phyloP scores from a whole-genome alignment of 305 asterid species.

The Fraxinus xanthoxyloides region DNA sequence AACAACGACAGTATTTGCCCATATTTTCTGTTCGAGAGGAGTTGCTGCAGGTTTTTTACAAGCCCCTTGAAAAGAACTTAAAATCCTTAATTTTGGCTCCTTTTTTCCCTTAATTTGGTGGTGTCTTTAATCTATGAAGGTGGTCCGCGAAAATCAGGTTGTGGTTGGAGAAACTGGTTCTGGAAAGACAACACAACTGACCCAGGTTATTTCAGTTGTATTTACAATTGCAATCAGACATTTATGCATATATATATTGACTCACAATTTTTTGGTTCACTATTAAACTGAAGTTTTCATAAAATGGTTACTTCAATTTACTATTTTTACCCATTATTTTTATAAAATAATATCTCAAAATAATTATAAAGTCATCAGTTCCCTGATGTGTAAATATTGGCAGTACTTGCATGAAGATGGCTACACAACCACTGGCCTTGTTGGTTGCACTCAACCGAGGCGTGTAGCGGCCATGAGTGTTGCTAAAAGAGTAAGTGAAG shows the following conservation, averaged over 20 bases:
- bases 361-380: background rate
- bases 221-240: background rate
- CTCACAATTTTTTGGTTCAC: constrained; percentile 10
- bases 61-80: background rate
- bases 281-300: background rate
- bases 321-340: background rate
- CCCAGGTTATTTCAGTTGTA: constrained; percentile 59
- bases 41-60: constrained; percentile 70
- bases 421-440: constrained; percentile 63
- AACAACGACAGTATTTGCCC: constrained; percentile 87
- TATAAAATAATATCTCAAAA: background rate
- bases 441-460: constrained; percentile 98
- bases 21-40: constrained; percentile 92
- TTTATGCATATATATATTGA: constrained; percentile 7
- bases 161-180: constrained; percentile 99
- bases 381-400: constrained; percentile 21
- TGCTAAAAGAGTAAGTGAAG: constrained; percentile 98
- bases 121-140: constrained; percentile 44
- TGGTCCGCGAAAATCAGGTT: constrained; percentile 88
- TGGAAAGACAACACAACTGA: constrained; percentile 91
- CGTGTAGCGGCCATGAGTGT: constrained; percentile 99
- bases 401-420: constrained; percentile 95
- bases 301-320: background rate
- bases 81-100: background rate
- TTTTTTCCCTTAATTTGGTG: constrained; percentile 6